A percentile compares a stretch with the other conserved stretches of the same genome.
phyloP scores from a whole-genome alignment of 768 basidiomycete species.

The Amanita molliuscula region DNA sequence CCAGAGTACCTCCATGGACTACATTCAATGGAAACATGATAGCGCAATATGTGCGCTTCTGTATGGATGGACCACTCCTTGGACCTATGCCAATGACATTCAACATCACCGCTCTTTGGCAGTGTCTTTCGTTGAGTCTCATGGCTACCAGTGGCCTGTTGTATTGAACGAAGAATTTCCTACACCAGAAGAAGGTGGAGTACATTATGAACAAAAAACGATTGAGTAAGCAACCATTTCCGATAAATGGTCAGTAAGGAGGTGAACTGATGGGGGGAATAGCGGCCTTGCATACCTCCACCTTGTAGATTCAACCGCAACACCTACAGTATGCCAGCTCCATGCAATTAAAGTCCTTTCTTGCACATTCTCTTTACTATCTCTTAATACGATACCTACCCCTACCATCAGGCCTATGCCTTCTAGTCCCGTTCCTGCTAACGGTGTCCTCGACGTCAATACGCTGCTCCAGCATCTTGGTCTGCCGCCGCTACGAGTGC shows the following conservation, averaged over 20 bases:
- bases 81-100: slow-evolving; percentile 3
- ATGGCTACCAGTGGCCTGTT: slow-evolving; percentile 40
- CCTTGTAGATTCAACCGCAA: slow-evolving; percentile 30
- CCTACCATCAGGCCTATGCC: slow-evolving; percentile 26
- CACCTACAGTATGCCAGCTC: slow-evolving; percentile 47
- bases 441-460: slow-evolving; percentile 32
- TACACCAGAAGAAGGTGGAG: slow-evolving; percentile 23
- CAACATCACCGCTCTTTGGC: slow-evolving; percentile 18
- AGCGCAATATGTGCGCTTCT: slow-evolving; percentile 30
- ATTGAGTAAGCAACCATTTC: slow-evolving; percentile 26
- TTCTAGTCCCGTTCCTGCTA: slow-evolving; percentile 12
- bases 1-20: slow-evolving; percentile 15
- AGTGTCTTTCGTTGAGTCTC: slow-evolving; percentile 22
- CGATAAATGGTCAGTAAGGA: not conserved
- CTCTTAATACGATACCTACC: slow-evolving; percentile 18
- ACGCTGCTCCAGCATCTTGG: slow-evolving; percentile 56
- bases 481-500: slow-evolving; percentile 37
- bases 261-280: slow-evolving; percentile 8
- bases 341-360: slow-evolving; percentile 60
- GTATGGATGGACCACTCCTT: slow-evolving; percentile 5
- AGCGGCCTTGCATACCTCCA: slow-evolving; percentile 48
- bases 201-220: slow-evolving; percentile 28
- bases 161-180: slow-evolving; percentile 40
- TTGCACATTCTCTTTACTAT: slow-evolving; percentile 41
- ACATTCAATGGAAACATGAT: slow-evolving; percentile 31